A percentile compares a stretch with the other conserved stretches of the same genome.
phyloP scores from a whole-genome alignment of 2,329 filamentous ascomycete genomes.

The Microcyclosporella mali region DNA sequence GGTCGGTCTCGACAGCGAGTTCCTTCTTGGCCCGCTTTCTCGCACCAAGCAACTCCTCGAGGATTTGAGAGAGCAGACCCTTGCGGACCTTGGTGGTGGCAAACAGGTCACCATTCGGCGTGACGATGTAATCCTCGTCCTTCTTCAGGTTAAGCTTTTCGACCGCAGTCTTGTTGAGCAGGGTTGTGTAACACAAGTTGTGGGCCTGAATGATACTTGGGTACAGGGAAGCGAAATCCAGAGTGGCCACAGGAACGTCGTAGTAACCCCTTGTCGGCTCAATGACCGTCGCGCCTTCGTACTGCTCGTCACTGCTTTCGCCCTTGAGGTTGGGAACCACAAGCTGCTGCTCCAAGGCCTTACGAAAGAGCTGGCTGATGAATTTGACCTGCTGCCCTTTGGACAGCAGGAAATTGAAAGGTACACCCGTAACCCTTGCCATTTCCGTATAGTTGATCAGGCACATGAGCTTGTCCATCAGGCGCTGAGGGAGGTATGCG shows the following conservation, averaged over 20 bases:
- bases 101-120: constrained; percentile 90
- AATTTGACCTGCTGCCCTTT: constrained; percentile 97
- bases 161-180: constrained; percentile 71
- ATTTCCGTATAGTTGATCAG: constrained; percentile 99
- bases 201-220: constrained; percentile 98
- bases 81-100: constrained; percentile 84
- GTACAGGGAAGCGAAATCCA: constrained; percentile 98
- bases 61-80: constrained; percentile 86
- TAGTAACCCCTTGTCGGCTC: constrained; percentile 92
- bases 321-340: constrained; percentile 82
- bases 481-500: constrained; percentile 83
- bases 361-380: constrained; percentile 92
- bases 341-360: constrained; percentile 84
- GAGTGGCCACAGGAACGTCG: constrained; percentile 86
- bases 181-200: constrained; percentile 94
- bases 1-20: constrained; percentile 78
- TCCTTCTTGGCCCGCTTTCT: constrained; percentile 94
- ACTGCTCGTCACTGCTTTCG: constrained; percentile 73
- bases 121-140: constrained; percentile 93
- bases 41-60: constrained; percentile 85
- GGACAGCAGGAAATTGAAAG: constrained; percentile 88
- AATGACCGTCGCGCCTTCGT: constrained; percentile 96
- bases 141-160: constrained; percentile 72
- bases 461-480: constrained; percentile 97
- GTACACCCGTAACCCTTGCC: constrained; percentile 97